A percentile compares a stretch with the other conserved stretches of the same genome.
Conservation (phyloP, 345 rosid species). For the Sisymbrium irio region DNA sequence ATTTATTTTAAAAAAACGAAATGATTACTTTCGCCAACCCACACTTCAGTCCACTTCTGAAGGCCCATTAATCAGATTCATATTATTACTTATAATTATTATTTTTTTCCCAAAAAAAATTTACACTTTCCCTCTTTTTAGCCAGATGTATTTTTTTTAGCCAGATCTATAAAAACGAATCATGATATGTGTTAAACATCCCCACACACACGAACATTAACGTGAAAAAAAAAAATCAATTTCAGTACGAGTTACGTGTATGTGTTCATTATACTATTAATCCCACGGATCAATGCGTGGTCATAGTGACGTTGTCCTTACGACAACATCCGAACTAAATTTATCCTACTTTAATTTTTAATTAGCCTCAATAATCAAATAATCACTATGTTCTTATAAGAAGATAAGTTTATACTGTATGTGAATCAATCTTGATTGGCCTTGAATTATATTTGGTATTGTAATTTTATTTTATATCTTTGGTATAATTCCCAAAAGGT, state of each 20-base stretch:
- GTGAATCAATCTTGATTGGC: too few relatives aligned
- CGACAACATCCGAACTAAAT: slow-evolving; percentile 27
- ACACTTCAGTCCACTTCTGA: slow-evolving; percentile 38
- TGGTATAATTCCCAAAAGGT: too few relatives aligned
- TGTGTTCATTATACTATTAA: slow-evolving; percentile 8
- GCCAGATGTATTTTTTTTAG: slow-evolving; percentile 18
- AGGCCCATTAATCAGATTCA: slow-evolving; percentile 37
- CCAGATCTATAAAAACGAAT: slow-evolving; percentile 18
- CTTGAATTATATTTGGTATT: too few relatives aligned
- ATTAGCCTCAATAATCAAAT: too few relatives aligned
- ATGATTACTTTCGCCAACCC: slow-evolving; percentile 58
- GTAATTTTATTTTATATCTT: too few relatives aligned
- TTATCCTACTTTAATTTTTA: too few relatives aligned
- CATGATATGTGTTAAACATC: background rate
- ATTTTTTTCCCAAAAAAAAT: background rate
- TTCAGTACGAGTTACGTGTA: slow-evolving; percentile 26
- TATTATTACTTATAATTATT: slow-evolving; percentile 14
- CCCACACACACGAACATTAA: slow-evolving; percentile 27
- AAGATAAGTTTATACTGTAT: too few relatives aligned
- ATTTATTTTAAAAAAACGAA: slow-evolving; percentile 29
- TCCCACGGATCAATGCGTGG: slow-evolving; percentile 5
- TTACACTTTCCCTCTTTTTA: background rate
- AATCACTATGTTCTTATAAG: too few relatives aligned
- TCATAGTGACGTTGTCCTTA: slow-evolving; percentile 33
- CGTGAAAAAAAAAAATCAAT: slow-evolving; percentile 4